Base-by-base conservation (phyloP, 2,329 filamentous ascomycete species). In the Talaromyces sp. region DNA sequence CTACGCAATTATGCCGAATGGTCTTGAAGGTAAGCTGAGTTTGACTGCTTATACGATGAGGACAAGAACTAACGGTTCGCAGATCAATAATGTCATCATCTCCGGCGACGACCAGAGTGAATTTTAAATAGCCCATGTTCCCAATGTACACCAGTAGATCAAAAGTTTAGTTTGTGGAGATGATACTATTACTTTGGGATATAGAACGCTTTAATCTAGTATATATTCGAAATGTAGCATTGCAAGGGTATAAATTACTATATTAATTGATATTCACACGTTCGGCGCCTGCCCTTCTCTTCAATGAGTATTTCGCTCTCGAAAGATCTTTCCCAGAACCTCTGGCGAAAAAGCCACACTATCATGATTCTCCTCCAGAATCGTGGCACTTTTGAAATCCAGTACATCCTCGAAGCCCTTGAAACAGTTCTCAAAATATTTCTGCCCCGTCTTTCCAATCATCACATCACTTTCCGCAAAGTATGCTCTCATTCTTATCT, bases 1-100 rank as follows among this genome's bases (percentile, higher is more conserved):
- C 95, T 37, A 99, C 96, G 61, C 95, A 99, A 83, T 84, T 99
- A 71, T 98, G 95, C 84, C 89, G 95, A 70, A 98, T 99, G 94
- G 93, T 97, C 70, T 85, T 97, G 72, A 97, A 97, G 88, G 88
- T 93, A 76, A 62, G 74, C 69, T 27, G 25, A 35, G 19, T 25
- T 3, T 9, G 3, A 11, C 37, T 4, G 22, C 13, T 8, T n/a
- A 56, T 10, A 8, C 11, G 22, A 31, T 17, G n/a, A 9, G 19
- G 10, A 45, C 19, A 43, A 9, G 27, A 2, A 15, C 19, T 27
- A 31, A 61, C 41, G 19, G 3, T 45, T 45, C 17, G 33, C 73
- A 86, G 83, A 85, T 89, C 77, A 97, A 97, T 84, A 96, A 97
- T 78, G 93, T 97, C 69, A 97, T 97, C 78, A 89, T 97, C 73